Evolutionary conservation across 306 rosid species (phyloP).

Genomic region (Sesbania bispinosa): DNA sequence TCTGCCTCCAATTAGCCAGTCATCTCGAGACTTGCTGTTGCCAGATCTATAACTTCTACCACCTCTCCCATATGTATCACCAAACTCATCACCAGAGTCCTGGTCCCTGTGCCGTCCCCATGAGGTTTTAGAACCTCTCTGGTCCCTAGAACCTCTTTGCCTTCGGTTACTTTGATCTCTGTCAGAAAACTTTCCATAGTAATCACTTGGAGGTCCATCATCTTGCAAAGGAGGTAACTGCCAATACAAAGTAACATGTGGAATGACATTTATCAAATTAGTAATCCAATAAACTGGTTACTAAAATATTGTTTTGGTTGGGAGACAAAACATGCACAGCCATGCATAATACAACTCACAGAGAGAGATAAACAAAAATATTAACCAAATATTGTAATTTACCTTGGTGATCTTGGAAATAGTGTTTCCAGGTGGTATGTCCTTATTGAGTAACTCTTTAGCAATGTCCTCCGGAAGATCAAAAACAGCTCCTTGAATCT

Average conservation of each 20-base stretch:
- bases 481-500: constrained; percentile 87
- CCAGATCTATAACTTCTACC: constrained; percentile 33
- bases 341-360: too few species aligned
- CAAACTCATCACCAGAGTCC: constrained; percentile 21
- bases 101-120: constrained; percentile 52
- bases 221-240: constrained; percentile 92
- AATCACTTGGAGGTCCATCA: constrained; percentile 73
- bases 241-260: neutral
- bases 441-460: constrained; percentile 58
- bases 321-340: neutral
- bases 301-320: neutral
- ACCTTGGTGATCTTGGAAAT: constrained; percentile 71
- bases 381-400: constrained; percentile 5
- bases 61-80: constrained; percentile 31
- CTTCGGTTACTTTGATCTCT: constrained; percentile 50
- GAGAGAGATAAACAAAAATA: neutral
- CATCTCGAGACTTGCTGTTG: constrained; percentile 54
- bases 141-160: constrained; percentile 41
- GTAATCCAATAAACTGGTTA: neutral
- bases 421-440: constrained; percentile 65
- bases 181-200: constrained; percentile 65
- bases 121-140: constrained; percentile 53
- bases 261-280: constrained; percentile 19
- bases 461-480: constrained; percentile 90
- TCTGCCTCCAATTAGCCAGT: constrained; percentile 73